Percentiles rank a stretch among this genome's conserved stretches.
Evolutionary conservation across 208 protist species (phyloP).

Genomic region (Trypanosoma platydactyli): DNA sequence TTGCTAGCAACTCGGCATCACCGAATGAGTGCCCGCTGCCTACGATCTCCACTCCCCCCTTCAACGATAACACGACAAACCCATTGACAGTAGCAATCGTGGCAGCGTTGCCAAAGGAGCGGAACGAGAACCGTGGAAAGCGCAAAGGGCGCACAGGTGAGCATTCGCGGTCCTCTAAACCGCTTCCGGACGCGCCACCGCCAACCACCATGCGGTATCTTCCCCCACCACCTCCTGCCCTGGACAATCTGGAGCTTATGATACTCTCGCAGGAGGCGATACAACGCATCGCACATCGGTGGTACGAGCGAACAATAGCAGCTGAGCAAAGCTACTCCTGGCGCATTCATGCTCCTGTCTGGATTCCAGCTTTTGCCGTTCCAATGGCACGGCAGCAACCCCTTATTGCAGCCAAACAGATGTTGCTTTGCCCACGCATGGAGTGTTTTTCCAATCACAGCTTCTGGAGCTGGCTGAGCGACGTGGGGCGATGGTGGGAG

Average conservation of each 20-base stretch:
- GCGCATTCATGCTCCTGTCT: conserved; percentile 10
- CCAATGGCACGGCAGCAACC: conserved; percentile 2
- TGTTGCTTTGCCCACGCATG: conserved; percentile 19
- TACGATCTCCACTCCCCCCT: neutral
- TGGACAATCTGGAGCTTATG: conserved; percentile 1
- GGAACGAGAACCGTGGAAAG: conserved; percentile 8
- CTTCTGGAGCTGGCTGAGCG: conserved; percentile 20
- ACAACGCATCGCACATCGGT: conserved; percentile 27
- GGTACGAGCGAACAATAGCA: conserved; percentile 51
- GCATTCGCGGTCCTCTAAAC: conserved; percentile 1
- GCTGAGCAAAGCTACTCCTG: conserved; percentile 39
- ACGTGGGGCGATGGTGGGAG: conserved; percentile 28
- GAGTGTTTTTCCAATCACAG: conserved; percentile 5
- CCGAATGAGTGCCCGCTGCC: neutral
- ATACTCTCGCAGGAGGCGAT: conserved; percentile 7
- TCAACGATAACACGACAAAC: conserved; percentile 12
- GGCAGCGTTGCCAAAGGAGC: conserved; percentile 18
- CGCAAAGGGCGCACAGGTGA: conserved; percentile 22
- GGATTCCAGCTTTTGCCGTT: neutral
- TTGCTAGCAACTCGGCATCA: neutral
- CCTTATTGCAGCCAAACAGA: neutral
- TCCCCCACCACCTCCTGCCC: conserved; percentile 30
- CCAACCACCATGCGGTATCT: conserved; percentile 31
- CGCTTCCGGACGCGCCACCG: conserved; percentile 19
- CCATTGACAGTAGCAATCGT: conserved; percentile 10